Conservation (phyloP, 805 yeast species). For the Yamadazyma scolyti region DNA sequence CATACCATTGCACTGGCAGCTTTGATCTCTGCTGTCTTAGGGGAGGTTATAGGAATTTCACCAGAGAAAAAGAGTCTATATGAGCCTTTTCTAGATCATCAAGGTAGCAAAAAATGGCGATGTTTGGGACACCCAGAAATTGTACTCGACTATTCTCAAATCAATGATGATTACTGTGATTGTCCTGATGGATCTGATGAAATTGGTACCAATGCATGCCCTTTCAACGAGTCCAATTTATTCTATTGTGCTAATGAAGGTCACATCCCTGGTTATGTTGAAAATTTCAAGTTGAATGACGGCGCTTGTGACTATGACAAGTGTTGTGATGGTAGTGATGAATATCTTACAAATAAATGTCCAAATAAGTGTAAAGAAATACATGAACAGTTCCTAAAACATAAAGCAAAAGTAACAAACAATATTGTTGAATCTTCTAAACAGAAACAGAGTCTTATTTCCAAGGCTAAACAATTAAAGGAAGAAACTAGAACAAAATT, state of each 20-base stretch:
- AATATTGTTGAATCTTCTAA: conserved; percentile 3
- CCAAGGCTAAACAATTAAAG: conserved; percentile 5
- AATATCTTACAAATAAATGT: conserved; percentile 47
- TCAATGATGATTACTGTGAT: conserved; percentile 90
- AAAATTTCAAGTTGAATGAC: conserved; percentile 71
- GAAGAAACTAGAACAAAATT: conserved; percentile 3
- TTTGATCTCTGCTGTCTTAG: no score
- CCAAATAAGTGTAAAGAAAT: conserved; percentile 54
- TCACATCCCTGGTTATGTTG: conserved; percentile 56
- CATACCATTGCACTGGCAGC: no score
- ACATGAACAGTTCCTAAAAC: conserved; percentile 27
- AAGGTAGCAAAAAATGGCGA: conserved; percentile 44
- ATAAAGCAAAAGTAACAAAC: conserved; percentile 2
- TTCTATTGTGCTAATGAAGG: conserved; percentile 83
- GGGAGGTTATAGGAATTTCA: conserved; percentile 41
- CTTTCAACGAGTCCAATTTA: conserved; percentile 11
- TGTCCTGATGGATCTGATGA: conserved; percentile 98
- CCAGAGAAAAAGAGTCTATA: conserved; percentile 44
- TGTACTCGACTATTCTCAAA: conserved; percentile 51
- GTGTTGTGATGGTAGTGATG: conserved; percentile 97
- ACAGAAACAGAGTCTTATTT: conserved; percentile 8
- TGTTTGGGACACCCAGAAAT: conserved; percentile 72
- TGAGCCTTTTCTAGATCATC: conserved; percentile 44
- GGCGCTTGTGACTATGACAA: conserved; percentile 85
- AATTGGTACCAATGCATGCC: conserved; percentile 90